phyloP scores from a whole-genome alignment of 2,329 filamentous ascomycete genomes.

The Dothidotthia symphoricarpi region DNA sequence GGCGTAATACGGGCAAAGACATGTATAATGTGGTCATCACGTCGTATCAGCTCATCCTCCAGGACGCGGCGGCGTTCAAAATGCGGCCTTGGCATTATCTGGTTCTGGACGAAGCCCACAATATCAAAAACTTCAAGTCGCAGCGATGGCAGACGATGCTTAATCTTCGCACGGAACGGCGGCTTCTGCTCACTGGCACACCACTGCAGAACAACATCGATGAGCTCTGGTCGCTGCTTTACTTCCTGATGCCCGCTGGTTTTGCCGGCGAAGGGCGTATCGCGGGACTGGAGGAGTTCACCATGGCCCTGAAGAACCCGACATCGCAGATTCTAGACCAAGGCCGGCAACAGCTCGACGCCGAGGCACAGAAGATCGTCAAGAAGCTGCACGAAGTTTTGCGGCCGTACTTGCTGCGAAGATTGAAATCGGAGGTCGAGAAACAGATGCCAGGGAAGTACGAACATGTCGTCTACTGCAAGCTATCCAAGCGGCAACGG shows the following conservation, averaged over 20 bases:
- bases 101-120: constrained; percentile 96
- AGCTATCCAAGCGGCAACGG: constrained; percentile 89
- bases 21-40: constrained; percentile 97
- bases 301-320: constrained; percentile 91
- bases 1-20: constrained; percentile 75
- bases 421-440: constrained; percentile 94
- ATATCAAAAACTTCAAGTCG: constrained; percentile 99
- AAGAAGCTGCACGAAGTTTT: constrained; percentile 91
- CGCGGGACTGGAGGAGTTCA: constrained; percentile 92
- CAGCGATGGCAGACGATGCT: constrained; percentile 95
- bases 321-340: constrained; percentile 96
- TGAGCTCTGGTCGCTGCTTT: constrained; percentile 93
- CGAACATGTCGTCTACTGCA: constrained; percentile 94
- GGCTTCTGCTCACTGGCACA: constrained; percentile 87
- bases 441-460: constrained; percentile 99
- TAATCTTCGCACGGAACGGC: constrained; percentile 85
- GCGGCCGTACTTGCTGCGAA: constrained; percentile 83
- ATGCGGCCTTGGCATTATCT: constrained; percentile 95
- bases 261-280: constrained; percentile 83
- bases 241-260: constrained; percentile 91
- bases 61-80: constrained; percentile 92
- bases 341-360: constrained; percentile 88
- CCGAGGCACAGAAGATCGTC: constrained; percentile 88
- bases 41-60: constrained; percentile 92
- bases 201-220: constrained; percentile 96